These are phyloP conservation scores for Talaromyces sp. DNA, from an alignment of 2,329 filamentous ascomycete genomes.

Conservation along the genomic window DNA sequence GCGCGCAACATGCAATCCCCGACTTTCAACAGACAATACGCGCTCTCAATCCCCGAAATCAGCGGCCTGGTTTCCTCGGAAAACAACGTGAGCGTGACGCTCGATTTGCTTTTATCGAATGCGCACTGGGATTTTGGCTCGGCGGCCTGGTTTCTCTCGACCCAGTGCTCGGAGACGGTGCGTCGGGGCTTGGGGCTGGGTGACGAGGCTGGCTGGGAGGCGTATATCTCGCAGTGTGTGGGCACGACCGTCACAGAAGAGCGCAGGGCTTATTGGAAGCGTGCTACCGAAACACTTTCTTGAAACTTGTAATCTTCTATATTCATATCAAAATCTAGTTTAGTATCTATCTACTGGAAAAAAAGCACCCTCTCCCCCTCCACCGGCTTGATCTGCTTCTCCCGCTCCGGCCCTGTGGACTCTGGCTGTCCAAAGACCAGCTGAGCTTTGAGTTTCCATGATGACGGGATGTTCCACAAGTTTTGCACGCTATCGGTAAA, in stretches of 20 bases:
- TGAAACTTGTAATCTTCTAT: no score
- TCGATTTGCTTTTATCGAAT: slow-evolving; percentile 45
- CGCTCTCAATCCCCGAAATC: slow-evolving; percentile 42
- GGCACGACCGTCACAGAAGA: slow-evolving; percentile 43
- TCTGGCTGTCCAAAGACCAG: slow-evolving; percentile 7
- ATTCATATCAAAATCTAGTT: no score
- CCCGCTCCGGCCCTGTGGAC: not conserved
- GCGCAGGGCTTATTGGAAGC: slow-evolving; percentile 46
- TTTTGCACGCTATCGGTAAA: not conserved
- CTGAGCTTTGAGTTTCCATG: slow-evolving; percentile 8
- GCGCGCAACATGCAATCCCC: slow-evolving; percentile 61
- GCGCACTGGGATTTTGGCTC: slow-evolving; percentile 52
- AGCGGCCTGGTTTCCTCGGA: slow-evolving; percentile 25
- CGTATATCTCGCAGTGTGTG: slow-evolving; percentile 52
- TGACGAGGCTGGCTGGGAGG: slow-evolving; percentile 45
- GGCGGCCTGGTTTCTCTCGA: slow-evolving; percentile 57
- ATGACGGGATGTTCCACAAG: slow-evolving; percentile 1
- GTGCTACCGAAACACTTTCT: slow-evolving; percentile 38
- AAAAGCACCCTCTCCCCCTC: not conserved
- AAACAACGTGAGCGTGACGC: slow-evolving; percentile 38
- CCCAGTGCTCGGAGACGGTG: slow-evolving; percentile 46
- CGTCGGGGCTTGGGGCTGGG: slow-evolving; percentile 42
- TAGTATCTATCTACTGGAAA: not conserved
- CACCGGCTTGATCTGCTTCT: not conserved
- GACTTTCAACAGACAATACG: slow-evolving; percentile 52